phyloP scores from a whole-genome alignment of 495 filamentous ascomycete species.

The Umbilicaria muhlenbergii region DNA sequence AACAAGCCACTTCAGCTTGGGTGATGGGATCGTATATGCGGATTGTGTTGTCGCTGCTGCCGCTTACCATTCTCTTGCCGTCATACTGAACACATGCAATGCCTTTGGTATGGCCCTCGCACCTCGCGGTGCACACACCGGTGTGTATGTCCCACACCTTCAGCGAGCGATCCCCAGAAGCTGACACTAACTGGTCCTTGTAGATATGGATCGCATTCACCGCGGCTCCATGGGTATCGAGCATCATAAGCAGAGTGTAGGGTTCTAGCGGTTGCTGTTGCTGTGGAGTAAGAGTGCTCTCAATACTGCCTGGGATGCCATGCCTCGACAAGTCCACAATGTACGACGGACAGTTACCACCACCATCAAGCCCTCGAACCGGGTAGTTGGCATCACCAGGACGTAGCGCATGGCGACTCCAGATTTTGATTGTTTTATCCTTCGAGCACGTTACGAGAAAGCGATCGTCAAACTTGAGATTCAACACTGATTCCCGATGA shows the following conservation, averaged over 20 bases:
- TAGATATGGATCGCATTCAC: constrained; percentile 94
- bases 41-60: constrained; percentile 87
- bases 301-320: constrained; percentile 30
- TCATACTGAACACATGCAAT: constrained; percentile 98
- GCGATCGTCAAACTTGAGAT: constrained; percentile 79
- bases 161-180: constrained; percentile 80
- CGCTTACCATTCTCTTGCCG: constrained; percentile 88
- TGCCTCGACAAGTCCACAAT: constrained; percentile 31
- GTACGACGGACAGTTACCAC: constrained; percentile 34
- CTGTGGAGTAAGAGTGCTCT: constrained; percentile 17
- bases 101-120: constrained; percentile 80
- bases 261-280: constrained; percentile 21
- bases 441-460: constrained; percentile 95
- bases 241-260: constrained; percentile 61
- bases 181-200: constrained; percentile 76
- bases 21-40: constrained; percentile 82
- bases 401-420: constrained; percentile 61
- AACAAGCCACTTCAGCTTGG: constrained; percentile 72
- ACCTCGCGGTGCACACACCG: constrained; percentile 56
- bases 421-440: constrained; percentile 90
- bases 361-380: constrained; percentile 18
- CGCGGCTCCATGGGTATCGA: constrained; percentile 74
- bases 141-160: constrained; percentile 87
- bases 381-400: constrained; percentile 57
- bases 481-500: constrained; percentile 84